These are phyloP conservation scores for Hypomontagnella submonticulosa DNA, from an alignment of 495 filamentous ascomycete genomes.

Conservation along the genomic window DNA sequence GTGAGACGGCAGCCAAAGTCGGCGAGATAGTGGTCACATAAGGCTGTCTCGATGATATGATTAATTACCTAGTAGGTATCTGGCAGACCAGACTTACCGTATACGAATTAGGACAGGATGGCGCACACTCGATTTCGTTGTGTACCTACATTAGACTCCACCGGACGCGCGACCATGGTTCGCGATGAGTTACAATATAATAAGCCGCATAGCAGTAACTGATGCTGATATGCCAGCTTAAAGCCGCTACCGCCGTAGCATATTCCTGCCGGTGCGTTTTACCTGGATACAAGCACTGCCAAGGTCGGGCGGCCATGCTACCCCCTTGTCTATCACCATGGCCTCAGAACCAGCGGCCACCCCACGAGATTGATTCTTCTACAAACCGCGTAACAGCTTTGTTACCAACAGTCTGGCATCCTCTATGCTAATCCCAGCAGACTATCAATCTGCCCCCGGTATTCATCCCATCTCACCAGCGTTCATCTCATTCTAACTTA, in stretches of 20 bases:
- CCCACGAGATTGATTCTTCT: slow-evolving; percentile 32
- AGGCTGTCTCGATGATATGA: slow-evolving; percentile 30
- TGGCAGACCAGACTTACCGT: slow-evolving; percentile 38
- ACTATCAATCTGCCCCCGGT: slow-evolving; percentile 11
- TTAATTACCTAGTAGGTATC: slow-evolving; percentile 11
- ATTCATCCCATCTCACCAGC: slow-evolving; percentile 20
- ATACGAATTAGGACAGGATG: slow-evolving; percentile 26
- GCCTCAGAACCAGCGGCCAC: slow-evolving; percentile 17
- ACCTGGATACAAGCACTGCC: slow-evolving; percentile 38
- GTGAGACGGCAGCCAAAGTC: slow-evolving; percentile 40
- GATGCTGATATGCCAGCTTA: slow-evolving; percentile 29
- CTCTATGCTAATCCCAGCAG: slow-evolving; percentile 12
- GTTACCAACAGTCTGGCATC: slow-evolving; percentile 24
- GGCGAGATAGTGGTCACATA: slow-evolving; percentile 33
- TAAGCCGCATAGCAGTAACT: slow-evolving; percentile 37
- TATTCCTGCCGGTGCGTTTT: slow-evolving; percentile 24
- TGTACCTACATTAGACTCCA: slow-evolving; percentile 40
- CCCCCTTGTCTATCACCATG: slow-evolving; percentile 27
- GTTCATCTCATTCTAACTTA: slow-evolving; percentile 7
- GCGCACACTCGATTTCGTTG: slow-evolving; percentile 25
- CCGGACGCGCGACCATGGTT: slow-evolving; percentile 37
- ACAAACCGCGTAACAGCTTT: slow-evolving; percentile 32
- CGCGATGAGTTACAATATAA: slow-evolving; percentile 32
- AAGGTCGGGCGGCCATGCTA: slow-evolving; percentile 25
- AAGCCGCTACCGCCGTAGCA: slow-evolving; percentile 17